These are phyloP conservation scores for Ambispora gerdemannii DNA, from an alignment of 192 early-diverging fungal genomes.

Conservation along the genomic window DNA sequence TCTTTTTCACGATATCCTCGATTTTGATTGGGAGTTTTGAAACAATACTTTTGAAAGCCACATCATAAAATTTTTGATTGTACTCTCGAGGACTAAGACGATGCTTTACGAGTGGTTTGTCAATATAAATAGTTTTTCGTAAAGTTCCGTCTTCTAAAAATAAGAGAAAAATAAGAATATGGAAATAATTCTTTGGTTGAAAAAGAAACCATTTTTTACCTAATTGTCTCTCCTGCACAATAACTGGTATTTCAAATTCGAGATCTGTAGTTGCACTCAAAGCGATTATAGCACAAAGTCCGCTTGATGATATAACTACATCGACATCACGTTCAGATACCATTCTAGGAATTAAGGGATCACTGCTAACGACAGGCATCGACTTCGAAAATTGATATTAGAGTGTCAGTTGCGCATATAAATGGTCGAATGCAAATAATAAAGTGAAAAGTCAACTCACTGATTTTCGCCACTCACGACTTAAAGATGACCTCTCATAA, in stretches of 20 bases:
- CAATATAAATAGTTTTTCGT: conserved; percentile 30
- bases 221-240: not conserved
- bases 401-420: not conserved
- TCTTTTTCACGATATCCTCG: not conserved
- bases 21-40: not conserved
- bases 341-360: conserved; percentile 26
- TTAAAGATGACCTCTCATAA: not conserved
- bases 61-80: conserved; percentile 32
- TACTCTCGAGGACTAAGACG: conserved; percentile 12
- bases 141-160: not conserved
- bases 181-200: not conserved
- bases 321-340: conserved; percentile 15
- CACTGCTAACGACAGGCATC: conserved; percentile 21
- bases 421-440: not conserved
- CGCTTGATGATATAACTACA: conserved; percentile 27
- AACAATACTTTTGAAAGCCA: conserved; percentile 26
- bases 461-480: not conserved
- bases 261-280: conserved; percentile 16
- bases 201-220: not conserved
- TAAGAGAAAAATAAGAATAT: not conserved
- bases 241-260: conserved; percentile 22
- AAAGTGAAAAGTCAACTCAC: not conserved
- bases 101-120: conserved; percentile 29
- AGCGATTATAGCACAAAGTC: conserved; percentile 9
- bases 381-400: not conserved